Percentiles rank a stretch among this genome's conserved stretches.
Evolutionary conservation across 2,329 filamentous ascomycete species (phyloP).

Genomic region (Myriosclerotinia duriaeana): DNA sequence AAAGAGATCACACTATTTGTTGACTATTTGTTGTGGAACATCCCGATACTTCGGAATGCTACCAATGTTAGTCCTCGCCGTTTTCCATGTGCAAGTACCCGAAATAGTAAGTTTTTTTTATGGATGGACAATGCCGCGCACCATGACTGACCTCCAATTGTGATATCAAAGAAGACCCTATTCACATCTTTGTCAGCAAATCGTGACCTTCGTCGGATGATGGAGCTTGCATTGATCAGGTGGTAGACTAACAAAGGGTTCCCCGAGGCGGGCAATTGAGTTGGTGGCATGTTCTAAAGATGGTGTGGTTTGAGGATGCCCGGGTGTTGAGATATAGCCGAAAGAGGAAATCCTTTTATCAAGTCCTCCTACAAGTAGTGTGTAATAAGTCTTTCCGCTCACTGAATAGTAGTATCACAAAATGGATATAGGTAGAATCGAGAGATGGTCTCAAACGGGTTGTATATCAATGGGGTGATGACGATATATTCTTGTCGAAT

Average conservation of each 20-base stretch:
- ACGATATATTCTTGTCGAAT: neutral
- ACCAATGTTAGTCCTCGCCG: neutral
- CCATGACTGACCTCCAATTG: slow-evolving; percentile 65
- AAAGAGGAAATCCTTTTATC: slow-evolving; percentile 2
- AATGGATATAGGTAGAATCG: no score
- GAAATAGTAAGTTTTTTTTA: neutral
- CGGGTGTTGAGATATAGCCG: neutral
- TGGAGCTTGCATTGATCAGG: slow-evolving; percentile 5
- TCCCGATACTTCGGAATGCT: slow-evolving; percentile 6
- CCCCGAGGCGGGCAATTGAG: slow-evolving; percentile 45
- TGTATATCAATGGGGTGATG: slow-evolving; percentile 1
- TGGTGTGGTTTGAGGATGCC: neutral
- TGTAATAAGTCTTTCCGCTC: neutral
- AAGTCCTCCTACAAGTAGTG: neutral
- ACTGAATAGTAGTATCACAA: no score
- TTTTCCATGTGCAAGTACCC: neutral
- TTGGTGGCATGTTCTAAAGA: slow-evolving; percentile 41
- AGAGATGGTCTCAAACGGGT: neutral
- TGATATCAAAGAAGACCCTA: slow-evolving; percentile 66
- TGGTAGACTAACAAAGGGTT: slow-evolving; percentile 46
- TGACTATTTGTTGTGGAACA: neutral
- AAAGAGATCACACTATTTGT: slow-evolving; percentile 2
- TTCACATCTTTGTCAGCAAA: slow-evolving; percentile 23
- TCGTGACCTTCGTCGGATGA: slow-evolving; percentile 23
- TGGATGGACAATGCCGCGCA: slow-evolving; percentile 16